phyloP scores from a whole-genome alignment of 345 rosid species.

The Carallia brachiata region DNA sequence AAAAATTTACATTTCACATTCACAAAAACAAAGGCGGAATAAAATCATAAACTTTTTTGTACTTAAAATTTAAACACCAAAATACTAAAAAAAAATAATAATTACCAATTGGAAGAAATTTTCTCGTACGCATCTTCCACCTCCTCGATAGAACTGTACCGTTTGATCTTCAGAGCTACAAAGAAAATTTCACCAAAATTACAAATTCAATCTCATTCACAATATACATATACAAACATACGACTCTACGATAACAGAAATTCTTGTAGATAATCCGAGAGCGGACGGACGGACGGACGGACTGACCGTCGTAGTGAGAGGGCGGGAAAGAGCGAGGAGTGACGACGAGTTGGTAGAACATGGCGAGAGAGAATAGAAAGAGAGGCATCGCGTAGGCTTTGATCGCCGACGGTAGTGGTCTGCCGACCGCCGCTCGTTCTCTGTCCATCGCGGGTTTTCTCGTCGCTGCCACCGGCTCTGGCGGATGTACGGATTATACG shows the following conservation, averaged over 20 bases:
- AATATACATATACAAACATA: background rate
- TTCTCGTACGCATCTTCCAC: conserved; percentile 67
- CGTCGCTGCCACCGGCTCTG: background rate
- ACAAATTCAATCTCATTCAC: conserved; percentile 2
- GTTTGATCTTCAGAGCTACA: conserved; percentile 60
- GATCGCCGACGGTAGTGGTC: conserved; percentile 32
- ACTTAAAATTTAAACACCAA: background rate
- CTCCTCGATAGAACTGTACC: conserved; percentile 51
- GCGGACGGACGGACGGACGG: background rate
- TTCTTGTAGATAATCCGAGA: background rate
- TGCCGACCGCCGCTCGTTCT: conserved; percentile 17
- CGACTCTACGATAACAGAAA: background rate
- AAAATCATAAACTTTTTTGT: background rate
- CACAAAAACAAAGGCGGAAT: background rate
- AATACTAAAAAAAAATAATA: background rate
- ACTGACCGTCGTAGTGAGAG: conserved; percentile 78
- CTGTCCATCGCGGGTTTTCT: conserved; percentile 32
- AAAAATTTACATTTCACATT: no score
- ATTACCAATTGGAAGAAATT: conserved; percentile 60
- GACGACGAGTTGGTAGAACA: conserved; percentile 74
- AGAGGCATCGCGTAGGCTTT: conserved; percentile 67
- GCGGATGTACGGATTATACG: no score
- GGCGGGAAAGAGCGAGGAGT: conserved; percentile 75
- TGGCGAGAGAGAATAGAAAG: conserved; percentile 49
- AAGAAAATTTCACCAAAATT: background rate